A percentile compares a stretch with the other conserved stretches of the same genome.
phyloP scores from a whole-genome alignment of 2,329 filamentous ascomycete species.

The Macrophomina pseudophaseolina region DNA sequence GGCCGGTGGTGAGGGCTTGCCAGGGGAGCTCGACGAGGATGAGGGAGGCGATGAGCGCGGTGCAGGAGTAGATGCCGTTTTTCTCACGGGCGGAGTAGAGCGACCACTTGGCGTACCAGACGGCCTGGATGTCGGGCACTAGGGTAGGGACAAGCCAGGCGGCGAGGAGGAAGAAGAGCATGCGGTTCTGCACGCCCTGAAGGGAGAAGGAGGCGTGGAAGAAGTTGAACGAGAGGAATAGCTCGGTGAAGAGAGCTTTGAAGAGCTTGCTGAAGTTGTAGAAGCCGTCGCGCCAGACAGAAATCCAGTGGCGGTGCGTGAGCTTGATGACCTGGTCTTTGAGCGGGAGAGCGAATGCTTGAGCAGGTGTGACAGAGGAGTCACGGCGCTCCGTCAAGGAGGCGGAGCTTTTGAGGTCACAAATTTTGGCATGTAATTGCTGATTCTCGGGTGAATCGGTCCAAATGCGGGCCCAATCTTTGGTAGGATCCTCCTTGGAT shows the following conservation, averaged over 20 bases:
- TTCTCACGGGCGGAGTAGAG: conserved; percentile 75
- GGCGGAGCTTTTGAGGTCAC: conserved; percentile 54
- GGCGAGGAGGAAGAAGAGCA: conserved; percentile 79
- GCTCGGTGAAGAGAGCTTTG: conserved; percentile 56
- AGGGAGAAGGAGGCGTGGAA: conserved; percentile 51
- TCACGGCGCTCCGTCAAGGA: conserved; percentile 36
- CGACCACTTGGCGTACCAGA: conserved; percentile 67
- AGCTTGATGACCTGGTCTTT: conserved; percentile 49
- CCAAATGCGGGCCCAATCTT: conserved; percentile 54
- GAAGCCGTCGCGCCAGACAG: conserved; percentile 69
- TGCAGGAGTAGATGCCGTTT: conserved; percentile 81
- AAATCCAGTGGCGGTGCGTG: conserved; percentile 57
- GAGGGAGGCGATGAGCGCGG: conserved; percentile 68
- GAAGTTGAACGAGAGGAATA: conserved; percentile 57
- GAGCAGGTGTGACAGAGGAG: conserved; percentile 47
- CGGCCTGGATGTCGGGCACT: conserved; percentile 77
- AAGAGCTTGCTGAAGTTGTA: conserved; percentile 69
- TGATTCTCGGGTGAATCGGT: conserved; percentile 44
- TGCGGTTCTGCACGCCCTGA: conserved; percentile 59
- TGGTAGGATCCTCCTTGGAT: conserved; percentile 56
- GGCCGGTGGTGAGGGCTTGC: conserved; percentile 64
- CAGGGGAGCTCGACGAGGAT: conserved; percentile 76
- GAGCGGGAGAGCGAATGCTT: conserved; percentile 56
- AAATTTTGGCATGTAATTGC: conserved; percentile 49
- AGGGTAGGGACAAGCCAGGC: conserved; percentile 75